Evolutionary conservation across 192 early-diverging fungal species (phyloP), one percentile per base, ranked within the genome.

Genomic region (Umbelopsis sp.): DNA sequence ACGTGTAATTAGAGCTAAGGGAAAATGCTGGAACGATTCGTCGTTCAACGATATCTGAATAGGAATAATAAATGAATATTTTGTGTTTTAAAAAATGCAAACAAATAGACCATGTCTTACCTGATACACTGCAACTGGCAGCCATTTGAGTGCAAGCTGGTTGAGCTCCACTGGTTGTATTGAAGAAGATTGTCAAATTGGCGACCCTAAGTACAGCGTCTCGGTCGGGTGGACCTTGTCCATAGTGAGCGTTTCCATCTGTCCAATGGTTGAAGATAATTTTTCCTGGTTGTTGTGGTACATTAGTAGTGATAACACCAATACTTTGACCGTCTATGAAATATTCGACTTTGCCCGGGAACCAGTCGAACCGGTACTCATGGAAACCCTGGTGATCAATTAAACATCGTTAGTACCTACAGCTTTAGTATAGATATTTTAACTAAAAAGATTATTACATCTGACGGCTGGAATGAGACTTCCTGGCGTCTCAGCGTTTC

Each of bases 321-420:
- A 21, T 20, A 4, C 37, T 21, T 9, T 21, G 9, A 25, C 68
- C 64, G 69, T 78, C 77, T 2, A 74, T 48, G 50, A 64, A 78
- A 49, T 58, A 74, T 11, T 48, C 44, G 21, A 53, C 27, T 25
- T 15, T 18, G 27, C 45, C 46, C 23, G 77, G 77, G 18, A 71
- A 64, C 77, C 77, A 78, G 49, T 78, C 77, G 41, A 78, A 67
- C 21, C 77, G 77, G 37, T 78, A 78, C 22, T 73, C 72, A 58
- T 78, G 77, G 46, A 71, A 78, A 33, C 48, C 72, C 51, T 58
- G 30, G 0, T 12, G 2, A 1, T 35, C 7, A 18, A 13, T 4
- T 4, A 37, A 35, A 9, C 2, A 6, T 9, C 5, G 5, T 41
- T 41, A 41, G 10, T 41, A 41, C 37, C 0, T 1, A 41, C 6